Evolutionary conservation across 192 early-diverging fungal genomes (phyloP), one percentile per base, ranked within the genome.

Genomic region (Funneliformis mosseae): DNA sequence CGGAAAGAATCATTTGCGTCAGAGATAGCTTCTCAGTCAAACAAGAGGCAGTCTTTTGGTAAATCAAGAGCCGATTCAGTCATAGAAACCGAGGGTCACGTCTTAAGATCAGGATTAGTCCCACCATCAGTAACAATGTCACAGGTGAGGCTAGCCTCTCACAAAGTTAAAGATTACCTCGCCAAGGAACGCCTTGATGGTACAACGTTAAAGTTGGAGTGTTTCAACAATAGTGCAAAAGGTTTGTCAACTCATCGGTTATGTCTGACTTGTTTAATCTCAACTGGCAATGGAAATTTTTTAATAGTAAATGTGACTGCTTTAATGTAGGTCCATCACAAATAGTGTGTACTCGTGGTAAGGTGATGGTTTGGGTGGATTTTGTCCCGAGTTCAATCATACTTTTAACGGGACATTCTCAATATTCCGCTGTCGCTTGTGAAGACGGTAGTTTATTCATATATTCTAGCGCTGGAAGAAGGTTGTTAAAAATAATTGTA

Each of bases 391-490:
- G 84, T 50, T 74, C 84, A 33, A 90, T 92, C 6, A 68, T 95
- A n/a, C 83, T 89, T 10, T 84, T 95, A 68, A 86, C 88, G 0
- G 92, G 91, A 28, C 89, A 91, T 61, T 70, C 82, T 8, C 72
- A 80, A 3, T 95, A 92, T 78, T 84, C 85, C 77, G 91, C 90
- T 4, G 88, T 90, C 9, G 82, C 89, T 10, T 94, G 91, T 68
- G 88, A 91, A 59, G 93, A 96, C 81, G 90, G 87, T 38, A 87
- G 88, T 3, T 25, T 96, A 18, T 86, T 90, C 75, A 74, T 93
- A 4, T 95, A 91, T 83, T 91, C 91, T 28, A 83, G 85, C 5
- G 88, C 91, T 16, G 94, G 95, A n/a, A 82, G 91, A 83, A 87
- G 92, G 90, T 93, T n/a, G n/a, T n/a, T n/a, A n/a, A n/a, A n/a